A percentile compares a stretch with the other conserved stretches of the same genome.
Conservation (phyloP, 2,329 filamentous ascomycete species). For the Biscogniauxia sp. region DNA sequence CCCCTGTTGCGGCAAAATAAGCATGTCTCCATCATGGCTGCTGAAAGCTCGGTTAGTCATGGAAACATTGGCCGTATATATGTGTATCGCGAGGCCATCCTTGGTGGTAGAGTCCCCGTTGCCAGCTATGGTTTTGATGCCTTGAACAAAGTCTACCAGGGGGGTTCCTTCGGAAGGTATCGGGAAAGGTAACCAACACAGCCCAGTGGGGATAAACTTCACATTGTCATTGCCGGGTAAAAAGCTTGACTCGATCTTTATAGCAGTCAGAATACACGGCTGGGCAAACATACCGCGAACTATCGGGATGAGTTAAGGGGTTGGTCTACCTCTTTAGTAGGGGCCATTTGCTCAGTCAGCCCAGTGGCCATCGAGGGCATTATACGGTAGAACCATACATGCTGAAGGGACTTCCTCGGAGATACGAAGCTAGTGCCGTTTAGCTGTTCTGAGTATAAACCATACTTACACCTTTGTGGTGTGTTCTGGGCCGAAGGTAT, state of each 20-base stretch:
- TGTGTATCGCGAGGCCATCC: conserved; percentile 48
- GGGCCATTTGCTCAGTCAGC: conserved; percentile 6
- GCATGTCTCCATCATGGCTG: conserved; percentile 62
- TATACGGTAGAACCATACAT: conserved; percentile 34
- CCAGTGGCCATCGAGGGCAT: conserved; percentile 29
- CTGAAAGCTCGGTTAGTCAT: conserved; percentile 46
- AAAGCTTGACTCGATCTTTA: conserved; percentile 33
- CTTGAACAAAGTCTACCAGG: conserved; percentile 44
- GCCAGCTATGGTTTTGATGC: conserved; percentile 48
- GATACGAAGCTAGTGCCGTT: conserved; percentile 30
- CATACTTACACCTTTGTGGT: conserved; percentile 29
- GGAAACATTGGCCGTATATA: conserved; percentile 45
- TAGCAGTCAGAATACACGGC: neutral
- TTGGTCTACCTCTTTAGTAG: conserved; percentile 9
- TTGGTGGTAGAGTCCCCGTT: conserved; percentile 49
- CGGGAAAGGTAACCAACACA: conserved; percentile 40
- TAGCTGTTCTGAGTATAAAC: conserved; percentile 30
- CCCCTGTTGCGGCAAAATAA: conserved; percentile 63
- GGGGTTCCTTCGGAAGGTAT: conserved; percentile 28
- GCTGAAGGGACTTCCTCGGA: conserved; percentile 19
- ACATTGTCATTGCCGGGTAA: conserved; percentile 39
- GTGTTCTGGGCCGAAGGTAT: conserved; percentile 18
- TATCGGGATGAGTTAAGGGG: neutral
- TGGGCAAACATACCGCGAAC: neutral
- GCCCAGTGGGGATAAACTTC: conserved; percentile 38